These are phyloP conservation scores for Aspergillus nanangensis DNA, from an alignment of 495 filamentous ascomycete genomes.

Conservation along the genomic window DNA sequence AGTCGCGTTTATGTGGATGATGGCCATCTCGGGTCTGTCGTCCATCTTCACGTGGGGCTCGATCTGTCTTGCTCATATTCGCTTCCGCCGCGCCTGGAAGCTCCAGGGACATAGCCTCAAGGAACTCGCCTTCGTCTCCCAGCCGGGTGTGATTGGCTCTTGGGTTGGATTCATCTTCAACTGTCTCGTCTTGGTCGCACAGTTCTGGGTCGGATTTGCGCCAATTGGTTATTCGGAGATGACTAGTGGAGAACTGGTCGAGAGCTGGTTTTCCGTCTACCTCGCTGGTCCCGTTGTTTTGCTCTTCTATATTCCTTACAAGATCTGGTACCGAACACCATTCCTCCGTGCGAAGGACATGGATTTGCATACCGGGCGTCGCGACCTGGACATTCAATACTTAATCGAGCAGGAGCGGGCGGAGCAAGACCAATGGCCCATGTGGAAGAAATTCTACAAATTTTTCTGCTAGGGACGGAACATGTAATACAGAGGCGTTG, in stretches of 20 bases:
- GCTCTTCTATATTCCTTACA: constrained; percentile 71
- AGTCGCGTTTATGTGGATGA: constrained; percentile 78
- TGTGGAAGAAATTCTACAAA: constrained; percentile 75
- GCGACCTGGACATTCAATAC: constrained; percentile 76
- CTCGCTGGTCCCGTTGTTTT: constrained; percentile 81
- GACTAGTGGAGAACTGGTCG: constrained; percentile 37
- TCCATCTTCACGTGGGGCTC: constrained; percentile 93
- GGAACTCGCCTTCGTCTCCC: constrained; percentile 76
- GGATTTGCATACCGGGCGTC: constrained; percentile 82
- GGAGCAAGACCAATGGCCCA: constrained; percentile 69
- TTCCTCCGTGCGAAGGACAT: constrained; percentile 64
- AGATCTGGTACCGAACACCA: constrained; percentile 68
- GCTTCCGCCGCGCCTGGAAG: constrained; percentile 80
- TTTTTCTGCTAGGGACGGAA: constrained; percentile 44
- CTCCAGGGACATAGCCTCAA: constrained; percentile 62
- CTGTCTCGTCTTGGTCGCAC: constrained; percentile 74
- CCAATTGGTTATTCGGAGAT: constrained; percentile 57
- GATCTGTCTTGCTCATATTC: constrained; percentile 85
- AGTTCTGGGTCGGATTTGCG: constrained; percentile 89
- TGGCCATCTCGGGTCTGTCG: constrained; percentile 82
- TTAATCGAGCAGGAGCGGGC: constrained; percentile 71
- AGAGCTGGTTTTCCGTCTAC: constrained; percentile 73
- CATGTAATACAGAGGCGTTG: neutral
- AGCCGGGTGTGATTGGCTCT: constrained; percentile 75
- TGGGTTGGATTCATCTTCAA: constrained; percentile 83